Evolutionary conservation across 2,329 filamentous ascomycete genomes (phyloP).

Genomic region (Piedraia hortae): DNA sequence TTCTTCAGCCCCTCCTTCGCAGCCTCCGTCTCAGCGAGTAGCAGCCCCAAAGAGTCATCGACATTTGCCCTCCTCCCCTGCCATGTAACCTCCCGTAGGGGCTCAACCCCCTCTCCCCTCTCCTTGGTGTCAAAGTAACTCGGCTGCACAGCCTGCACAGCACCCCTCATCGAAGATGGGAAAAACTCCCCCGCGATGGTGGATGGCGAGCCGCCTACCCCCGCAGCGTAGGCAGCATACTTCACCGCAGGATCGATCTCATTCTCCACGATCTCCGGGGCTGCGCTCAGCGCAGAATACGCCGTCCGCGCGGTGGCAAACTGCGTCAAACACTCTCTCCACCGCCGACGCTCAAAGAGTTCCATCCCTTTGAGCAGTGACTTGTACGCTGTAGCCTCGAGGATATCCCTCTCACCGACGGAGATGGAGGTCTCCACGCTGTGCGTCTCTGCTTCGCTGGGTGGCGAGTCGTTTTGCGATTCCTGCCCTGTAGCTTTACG

Average conservation of each 20-base stretch:
- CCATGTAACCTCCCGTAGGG: conserved; percentile 55
- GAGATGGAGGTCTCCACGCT: no score
- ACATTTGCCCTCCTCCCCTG: conserved; percentile 62
- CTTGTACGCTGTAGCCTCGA: conserved; percentile 70
- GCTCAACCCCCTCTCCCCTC: conserved; percentile 45
- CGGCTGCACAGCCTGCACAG: conserved; percentile 40
- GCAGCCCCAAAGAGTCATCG: conserved; percentile 71
- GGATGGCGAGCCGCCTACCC: conserved; percentile 39
- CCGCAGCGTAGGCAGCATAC: conserved; percentile 78
- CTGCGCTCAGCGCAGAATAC: conserved; percentile 46
- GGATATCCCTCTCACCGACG: no score
- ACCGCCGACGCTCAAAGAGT: conserved; percentile 57
- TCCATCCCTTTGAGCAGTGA: conserved; percentile 48
- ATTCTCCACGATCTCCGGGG: conserved; percentile 49
- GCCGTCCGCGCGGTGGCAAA: conserved; percentile 57
- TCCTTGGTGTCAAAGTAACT: no score
- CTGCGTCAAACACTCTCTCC: conserved; percentile 48
- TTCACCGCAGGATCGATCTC: conserved; percentile 82
- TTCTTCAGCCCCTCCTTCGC: conserved; percentile 31
- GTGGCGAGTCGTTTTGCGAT: no score
- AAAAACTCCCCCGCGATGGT: conserved; percentile 62
- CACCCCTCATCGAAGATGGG: conserved; percentile 30
- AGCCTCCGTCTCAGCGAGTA: conserved; percentile 39
- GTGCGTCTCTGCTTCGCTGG: no score
- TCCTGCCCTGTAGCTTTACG: no score